Base-by-base conservation (phyloP, 1,284 basidiomycete genomes). In the Rhizoctonia solani region DNA sequence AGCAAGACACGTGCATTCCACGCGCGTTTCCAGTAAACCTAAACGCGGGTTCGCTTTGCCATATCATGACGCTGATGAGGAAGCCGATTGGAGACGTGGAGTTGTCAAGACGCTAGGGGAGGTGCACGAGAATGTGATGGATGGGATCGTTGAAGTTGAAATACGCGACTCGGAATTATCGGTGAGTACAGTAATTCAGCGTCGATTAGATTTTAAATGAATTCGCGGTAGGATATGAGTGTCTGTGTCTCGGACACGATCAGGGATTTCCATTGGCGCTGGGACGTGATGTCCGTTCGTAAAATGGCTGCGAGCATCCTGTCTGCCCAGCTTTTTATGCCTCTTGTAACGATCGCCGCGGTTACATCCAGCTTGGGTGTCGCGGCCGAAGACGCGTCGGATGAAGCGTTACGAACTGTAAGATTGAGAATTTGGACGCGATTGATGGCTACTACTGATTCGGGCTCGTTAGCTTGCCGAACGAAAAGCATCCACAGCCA, bases 251-350 rank as follows among this genome's bases (percentile, higher is more conserved):
- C 61, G 2, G 61, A 65, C 25, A 42, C 49, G 8, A 19, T 37
- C 13, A 50, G 37, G 19, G 61, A 54, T 27, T 65, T 65, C 32
- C 61, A 65, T 23, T 65, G 61, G 61, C 61, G 61, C 14, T 65
- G 61, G 61, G 61, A 65, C n/a, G 61, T 65, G 3, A 65, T 65
- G 49, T 65, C 61, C 9, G 50, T 53, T 19, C 47, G 61, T 6
- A 23, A 34, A 11, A 41, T 65, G 49, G 23, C 61, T 3, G 37
- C 42, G 16, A 39, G 27, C 21, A 53, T 65, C 5, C 37, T 65
- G 14, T 65, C 61, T 1, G 54, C 42, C 11, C 61, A 65, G 37
- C 14, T 65, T 8, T 54, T 65, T 13, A 65, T 65, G 61, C 61
- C 61, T 25, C 13, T 65, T 8, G 61, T 65, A 11, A 65, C 61